phyloP scores from a whole-genome alignment of 768 basidiomycete genomes.

The Tricholoma bakamatsutake region DNA sequence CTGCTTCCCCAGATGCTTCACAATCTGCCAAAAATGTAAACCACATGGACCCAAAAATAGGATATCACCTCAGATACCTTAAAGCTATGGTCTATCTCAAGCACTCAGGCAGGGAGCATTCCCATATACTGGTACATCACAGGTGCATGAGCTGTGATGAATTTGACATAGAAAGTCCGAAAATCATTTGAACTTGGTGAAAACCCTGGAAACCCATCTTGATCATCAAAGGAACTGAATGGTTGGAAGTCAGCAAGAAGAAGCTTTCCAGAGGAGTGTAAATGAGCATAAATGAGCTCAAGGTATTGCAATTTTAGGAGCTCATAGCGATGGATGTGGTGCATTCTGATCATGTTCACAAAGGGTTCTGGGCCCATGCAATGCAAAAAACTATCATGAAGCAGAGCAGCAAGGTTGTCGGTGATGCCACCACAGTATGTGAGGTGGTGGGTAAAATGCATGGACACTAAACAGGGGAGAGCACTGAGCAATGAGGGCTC shows the following conservation, averaged over 20 bases:
- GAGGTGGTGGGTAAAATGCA: conserved; percentile 15
- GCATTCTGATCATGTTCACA: conserved; percentile 12
- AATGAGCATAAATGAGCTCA: neutral
- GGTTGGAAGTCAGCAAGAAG: neutral
- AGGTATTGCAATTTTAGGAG: neutral
- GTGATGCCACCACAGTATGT: conserved; percentile 15
- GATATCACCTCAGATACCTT: neutral
- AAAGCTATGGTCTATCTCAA: conserved; percentile 16
- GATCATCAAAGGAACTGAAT: neutral
- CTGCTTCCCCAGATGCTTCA: conserved; percentile 18
- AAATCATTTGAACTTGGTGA: conserved; percentile 15
- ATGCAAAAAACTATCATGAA: conserved; percentile 15
- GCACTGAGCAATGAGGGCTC: conserved; percentile 1
- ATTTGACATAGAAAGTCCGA: conserved; percentile 16
- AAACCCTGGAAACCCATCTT: conserved; percentile 16
- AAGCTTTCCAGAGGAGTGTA: neutral
- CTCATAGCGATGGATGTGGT: conserved; percentile 12
- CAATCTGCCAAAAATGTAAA: conserved; percentile 14
- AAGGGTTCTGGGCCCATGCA: conserved; percentile 20
- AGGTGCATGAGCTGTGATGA: conserved; percentile 12
- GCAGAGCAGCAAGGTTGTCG: conserved; percentile 11
- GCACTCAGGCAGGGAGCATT: conserved; percentile 12
- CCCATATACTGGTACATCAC: conserved; percentile 19
- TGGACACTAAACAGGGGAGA: neutral
- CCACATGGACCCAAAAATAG: neutral